Percentiles rank a stretch among this genome's conserved stretches.
These are phyloP conservation scores for Fusarium redolens DNA, from an alignment of 2,329 filamentous ascomycete species.

Conservation along the genomic window DNA sequence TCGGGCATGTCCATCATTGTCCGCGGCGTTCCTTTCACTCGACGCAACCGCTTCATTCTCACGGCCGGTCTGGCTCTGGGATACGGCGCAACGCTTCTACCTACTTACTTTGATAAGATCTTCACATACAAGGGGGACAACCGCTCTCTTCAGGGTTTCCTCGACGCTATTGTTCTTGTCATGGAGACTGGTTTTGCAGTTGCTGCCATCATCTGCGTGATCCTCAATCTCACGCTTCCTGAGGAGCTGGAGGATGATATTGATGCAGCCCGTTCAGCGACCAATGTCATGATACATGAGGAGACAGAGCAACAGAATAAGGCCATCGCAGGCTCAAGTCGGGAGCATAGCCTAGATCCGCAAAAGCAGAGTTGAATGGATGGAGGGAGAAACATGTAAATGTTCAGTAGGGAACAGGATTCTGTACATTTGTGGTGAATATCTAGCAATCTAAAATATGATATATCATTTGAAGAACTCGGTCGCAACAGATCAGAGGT, in stretches of 20 bases:
- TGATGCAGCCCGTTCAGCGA: slow-evolving; percentile 38
- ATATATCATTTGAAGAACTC: not conserved
- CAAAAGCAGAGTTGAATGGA: slow-evolving; percentile 28
- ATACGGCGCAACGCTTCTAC: slow-evolving; percentile 75
- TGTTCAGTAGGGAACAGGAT: not conserved
- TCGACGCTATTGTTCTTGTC: slow-evolving; percentile 77
- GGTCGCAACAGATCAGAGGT: too few species aligned
- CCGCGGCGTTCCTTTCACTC: slow-evolving; percentile 76
- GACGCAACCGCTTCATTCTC: slow-evolving; percentile 84
- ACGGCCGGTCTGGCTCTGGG: slow-evolving; percentile 80
- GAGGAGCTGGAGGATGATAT: slow-evolving; percentile 77
- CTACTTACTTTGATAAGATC: slow-evolving; percentile 75
- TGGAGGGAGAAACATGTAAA: not conserved
- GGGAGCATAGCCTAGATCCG: slow-evolving; percentile 41
- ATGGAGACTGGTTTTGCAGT: slow-evolving; percentile 82
- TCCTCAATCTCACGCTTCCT: slow-evolving; percentile 78
- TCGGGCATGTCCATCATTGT: slow-evolving; percentile 82
- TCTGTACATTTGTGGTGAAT: not conserved
- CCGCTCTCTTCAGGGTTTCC: slow-evolving; percentile 75
- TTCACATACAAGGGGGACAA: slow-evolving; percentile 80
- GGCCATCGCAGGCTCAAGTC: slow-evolving; percentile 21
- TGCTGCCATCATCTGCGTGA: slow-evolving; percentile 76
- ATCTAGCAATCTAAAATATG: not conserved
- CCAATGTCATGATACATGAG: slow-evolving; percentile 30
- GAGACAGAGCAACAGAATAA: slow-evolving; percentile 11